These are phyloP conservation scores for Hypoxylon sp. DNA, from an alignment of 2,329 filamentous ascomycete species.

Conservation along the genomic window DNA sequence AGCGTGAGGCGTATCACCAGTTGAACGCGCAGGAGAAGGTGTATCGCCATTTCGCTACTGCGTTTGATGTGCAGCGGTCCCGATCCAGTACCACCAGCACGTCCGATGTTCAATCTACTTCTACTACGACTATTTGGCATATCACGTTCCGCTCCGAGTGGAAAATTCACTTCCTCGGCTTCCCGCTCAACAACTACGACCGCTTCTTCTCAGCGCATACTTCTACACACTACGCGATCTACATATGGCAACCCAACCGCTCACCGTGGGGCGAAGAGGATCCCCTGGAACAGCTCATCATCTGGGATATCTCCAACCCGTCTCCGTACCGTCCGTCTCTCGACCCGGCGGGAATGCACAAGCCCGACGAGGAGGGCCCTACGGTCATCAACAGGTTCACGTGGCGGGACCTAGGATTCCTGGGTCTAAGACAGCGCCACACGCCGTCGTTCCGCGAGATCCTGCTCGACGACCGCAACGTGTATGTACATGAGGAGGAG, in stretches of 20 bases:
- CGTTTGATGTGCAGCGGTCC: constrained; percentile 57
- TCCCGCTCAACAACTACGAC: constrained; percentile 63
- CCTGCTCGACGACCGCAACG: constrained; percentile 57
- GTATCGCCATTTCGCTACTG: constrained; percentile 67
- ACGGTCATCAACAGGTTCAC: constrained; percentile 58
- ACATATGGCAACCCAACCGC: constrained; percentile 68
- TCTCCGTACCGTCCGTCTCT: constrained; percentile 59
- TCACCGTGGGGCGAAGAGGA: constrained; percentile 64
- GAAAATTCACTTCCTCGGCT: constrained; percentile 66
- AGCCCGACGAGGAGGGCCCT: constrained; percentile 48
- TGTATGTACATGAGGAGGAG: constrained; percentile 66
- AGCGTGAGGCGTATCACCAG: constrained; percentile 59
- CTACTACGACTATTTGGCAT: no score
- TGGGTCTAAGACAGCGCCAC: constrained; percentile 61
- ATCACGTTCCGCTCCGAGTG: constrained; percentile 65
- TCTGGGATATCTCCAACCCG: constrained; percentile 66
- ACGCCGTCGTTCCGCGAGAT: constrained; percentile 60
- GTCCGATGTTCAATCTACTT: constrained; percentile 26
- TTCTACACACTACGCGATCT: constrained; percentile 66
- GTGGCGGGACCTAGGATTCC: constrained; percentile 61
- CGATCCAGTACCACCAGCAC: constrained; percentile 2
- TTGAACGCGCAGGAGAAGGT: constrained; percentile 60
- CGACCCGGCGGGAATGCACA: constrained; percentile 55
- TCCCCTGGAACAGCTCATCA: constrained; percentile 64
- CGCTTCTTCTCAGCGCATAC: constrained; percentile 71